phyloP scores from a whole-genome alignment of 805 yeast genomes.

The Danielia oregonensis region DNA sequence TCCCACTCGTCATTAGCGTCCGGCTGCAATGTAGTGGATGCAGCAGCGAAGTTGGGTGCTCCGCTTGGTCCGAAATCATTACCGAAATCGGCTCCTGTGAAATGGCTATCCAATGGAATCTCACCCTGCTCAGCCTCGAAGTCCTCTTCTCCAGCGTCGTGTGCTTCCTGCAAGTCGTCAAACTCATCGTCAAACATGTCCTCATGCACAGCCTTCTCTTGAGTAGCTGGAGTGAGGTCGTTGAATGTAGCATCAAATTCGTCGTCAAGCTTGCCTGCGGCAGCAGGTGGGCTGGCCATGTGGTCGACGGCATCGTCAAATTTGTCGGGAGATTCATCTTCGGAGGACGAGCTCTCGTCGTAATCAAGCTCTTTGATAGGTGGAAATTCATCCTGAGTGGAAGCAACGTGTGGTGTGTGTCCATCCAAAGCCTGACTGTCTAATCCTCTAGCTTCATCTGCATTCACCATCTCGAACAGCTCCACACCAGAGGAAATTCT shows the following conservation, averaged over 20 bases:
- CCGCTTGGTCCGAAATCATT: conserved; percentile 11
- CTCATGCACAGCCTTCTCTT: conserved; percentile 10
- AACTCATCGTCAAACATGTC: conserved; percentile 39
- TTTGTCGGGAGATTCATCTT: conserved; percentile 29
- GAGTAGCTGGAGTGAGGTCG: conserved; percentile 34
- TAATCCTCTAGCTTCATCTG: conserved; percentile 39
- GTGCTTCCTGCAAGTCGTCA: conserved; percentile 34
- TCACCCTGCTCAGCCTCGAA: conserved; percentile 20
- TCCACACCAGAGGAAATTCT: conserved; percentile 44
- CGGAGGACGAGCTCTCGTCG: conserved; percentile 48
- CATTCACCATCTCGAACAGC: conserved; percentile 52
- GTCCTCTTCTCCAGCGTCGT: conserved; percentile 25
- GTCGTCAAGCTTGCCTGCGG: conserved; percentile 8
- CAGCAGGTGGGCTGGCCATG: conserved; percentile 12
- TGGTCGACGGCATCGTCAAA: conserved; percentile 36
- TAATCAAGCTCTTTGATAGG: conserved; percentile 55
- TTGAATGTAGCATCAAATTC: conserved; percentile 37
- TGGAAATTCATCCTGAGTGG: conserved; percentile 52
- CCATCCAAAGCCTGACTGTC: conserved; percentile 6
- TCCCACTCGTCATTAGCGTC: conserved; percentile 81
- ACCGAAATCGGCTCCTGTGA: conserved; percentile 31
- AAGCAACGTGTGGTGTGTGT: conserved; percentile 7
- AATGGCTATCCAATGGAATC: conserved; percentile 34
- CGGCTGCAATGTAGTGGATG: conserved; percentile 5
- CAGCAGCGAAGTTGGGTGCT: conserved; percentile 8